Evolutionary conservation across 257 asterid species (phyloP).

Genomic region (Fraxinus excelsior): DNA sequence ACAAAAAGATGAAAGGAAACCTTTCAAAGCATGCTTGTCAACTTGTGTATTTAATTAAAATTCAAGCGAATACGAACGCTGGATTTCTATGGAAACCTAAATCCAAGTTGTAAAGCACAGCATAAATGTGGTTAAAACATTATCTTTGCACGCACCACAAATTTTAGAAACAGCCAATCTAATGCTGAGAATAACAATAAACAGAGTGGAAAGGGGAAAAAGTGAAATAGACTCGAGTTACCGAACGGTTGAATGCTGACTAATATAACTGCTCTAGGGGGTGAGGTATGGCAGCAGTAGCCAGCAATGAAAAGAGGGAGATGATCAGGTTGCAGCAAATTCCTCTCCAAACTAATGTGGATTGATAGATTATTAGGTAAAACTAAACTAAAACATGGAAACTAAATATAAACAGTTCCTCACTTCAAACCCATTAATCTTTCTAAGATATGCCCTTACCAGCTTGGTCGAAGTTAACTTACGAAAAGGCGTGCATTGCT

Average conservation of each 20-base stretch:
- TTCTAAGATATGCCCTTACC: background rate
- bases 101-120: background rate
- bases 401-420: background rate
- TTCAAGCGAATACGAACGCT: background rate
- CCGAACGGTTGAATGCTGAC: background rate
- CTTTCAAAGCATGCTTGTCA: background rate
- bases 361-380: background rate
- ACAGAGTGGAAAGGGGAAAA: background rate
- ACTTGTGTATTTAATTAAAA: background rate
- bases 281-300: background rate
- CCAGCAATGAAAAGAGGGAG: background rate
- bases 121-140: background rate
- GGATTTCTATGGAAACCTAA: background rate
- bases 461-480: background rate
- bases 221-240: constrained; percentile 1
- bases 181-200: background rate
- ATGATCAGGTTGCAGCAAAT: background rate
- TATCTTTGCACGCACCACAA: background rate
- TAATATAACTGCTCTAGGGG: background rate
- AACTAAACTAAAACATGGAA: background rate
- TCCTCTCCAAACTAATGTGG: background rate
- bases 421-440: background rate
- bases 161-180: background rate
- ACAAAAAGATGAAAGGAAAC: background rate
- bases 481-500: background rate